A percentile compares a stretch with the other conserved stretches of the same genome.
phyloP scores from a whole-genome alignment of 306 rosid species.

The Castanospermum australe region DNA sequence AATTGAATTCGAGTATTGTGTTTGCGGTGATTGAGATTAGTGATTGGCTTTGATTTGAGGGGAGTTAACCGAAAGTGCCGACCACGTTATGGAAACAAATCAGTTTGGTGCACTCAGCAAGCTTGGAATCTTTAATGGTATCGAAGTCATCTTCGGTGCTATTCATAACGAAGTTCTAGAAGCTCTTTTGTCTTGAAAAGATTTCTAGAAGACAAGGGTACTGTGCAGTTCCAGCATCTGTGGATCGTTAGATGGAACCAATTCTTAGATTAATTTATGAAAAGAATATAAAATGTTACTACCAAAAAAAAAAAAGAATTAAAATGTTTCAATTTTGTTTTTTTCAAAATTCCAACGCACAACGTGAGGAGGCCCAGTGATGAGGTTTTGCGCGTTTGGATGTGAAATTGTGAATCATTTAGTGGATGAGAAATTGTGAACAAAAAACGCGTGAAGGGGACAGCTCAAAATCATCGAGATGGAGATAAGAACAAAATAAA shows the following conservation, averaged over 20 bases:
- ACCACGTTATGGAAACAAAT: background rate
- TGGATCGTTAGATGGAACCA: background rate
- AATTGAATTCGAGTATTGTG: background rate
- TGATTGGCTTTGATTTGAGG: background rate
- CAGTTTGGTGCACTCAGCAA: background rate
- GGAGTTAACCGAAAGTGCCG: slow-evolving; percentile 2
- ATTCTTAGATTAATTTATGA: too few species aligned
- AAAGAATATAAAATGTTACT: too few species aligned
- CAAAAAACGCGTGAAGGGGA: too few species aligned
- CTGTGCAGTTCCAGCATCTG: background rate
- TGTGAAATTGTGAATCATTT: too few species aligned
- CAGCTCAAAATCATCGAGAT: too few species aligned
- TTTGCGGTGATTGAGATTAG: background rate
- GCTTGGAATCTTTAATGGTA: background rate
- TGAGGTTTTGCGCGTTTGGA: too few species aligned
- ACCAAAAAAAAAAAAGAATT: too few species aligned
- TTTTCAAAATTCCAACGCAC: too few species aligned
- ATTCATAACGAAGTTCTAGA: background rate
- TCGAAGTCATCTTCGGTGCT: background rate
- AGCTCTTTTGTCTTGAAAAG: background rate
- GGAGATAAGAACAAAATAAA: too few species aligned
- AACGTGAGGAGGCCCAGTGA: too few species aligned
- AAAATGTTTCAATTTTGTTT: too few species aligned
- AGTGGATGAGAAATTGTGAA: too few species aligned
- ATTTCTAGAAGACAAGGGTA: background rate